Percentiles rank a stretch among this genome's conserved stretches.
Conservation (phyloP, 2,329 filamentous ascomycete genomes). For the Curvularia spicifera region DNA sequence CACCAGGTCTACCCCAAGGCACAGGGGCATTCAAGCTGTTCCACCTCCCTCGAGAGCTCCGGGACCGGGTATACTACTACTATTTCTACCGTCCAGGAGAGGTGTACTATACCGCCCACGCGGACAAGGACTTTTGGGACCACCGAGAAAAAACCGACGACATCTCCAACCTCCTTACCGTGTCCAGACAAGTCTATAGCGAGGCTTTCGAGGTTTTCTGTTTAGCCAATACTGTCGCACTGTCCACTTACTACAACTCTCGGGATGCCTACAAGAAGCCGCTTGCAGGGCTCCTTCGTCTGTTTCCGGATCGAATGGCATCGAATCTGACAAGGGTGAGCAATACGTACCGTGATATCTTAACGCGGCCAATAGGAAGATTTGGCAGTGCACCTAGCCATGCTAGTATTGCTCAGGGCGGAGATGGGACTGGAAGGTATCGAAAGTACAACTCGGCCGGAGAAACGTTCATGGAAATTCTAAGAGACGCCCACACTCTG, state of each 20-base stretch:
- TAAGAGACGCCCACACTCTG: slow-evolving; percentile 19
- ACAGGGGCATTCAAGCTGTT: slow-evolving; percentile 19
- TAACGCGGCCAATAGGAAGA: not conserved
- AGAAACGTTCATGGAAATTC: slow-evolving; percentile 13
- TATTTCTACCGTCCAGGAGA: slow-evolving; percentile 18
- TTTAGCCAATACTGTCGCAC: slow-evolving; percentile 18
- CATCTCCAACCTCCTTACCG: slow-evolving; percentile 23
- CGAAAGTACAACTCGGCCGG: slow-evolving; percentile 5
- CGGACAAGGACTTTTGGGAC: slow-evolving; percentile 1
- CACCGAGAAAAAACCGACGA: not conserved
- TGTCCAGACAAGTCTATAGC: slow-evolving; percentile 25
- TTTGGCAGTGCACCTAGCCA: slow-evolving; percentile 7
- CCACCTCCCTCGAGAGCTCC: slow-evolving; percentile 27
- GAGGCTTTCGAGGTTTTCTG: slow-evolving; percentile 29
- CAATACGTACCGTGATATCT: slow-evolving; percentile 1
- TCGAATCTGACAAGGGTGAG: slow-evolving; percentile 7
- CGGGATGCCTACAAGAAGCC: slow-evolving; percentile 1
- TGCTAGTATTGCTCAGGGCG: not conserved
- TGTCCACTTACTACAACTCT: slow-evolving; percentile 1
- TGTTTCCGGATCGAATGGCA: slow-evolving; percentile 24
- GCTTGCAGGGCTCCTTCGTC: slow-evolving; percentile 16
- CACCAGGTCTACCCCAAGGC: slow-evolving; percentile 9
- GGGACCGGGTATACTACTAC: slow-evolving; percentile 30
- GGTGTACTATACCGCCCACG: slow-evolving; percentile 11
- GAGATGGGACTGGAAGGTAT: slow-evolving; percentile 2